A percentile compares a stretch with the other conserved stretches of the same genome.
phyloP scores from a whole-genome alignment of 352 stramenopile genomes.

The Phytophthora europaea region DNA sequence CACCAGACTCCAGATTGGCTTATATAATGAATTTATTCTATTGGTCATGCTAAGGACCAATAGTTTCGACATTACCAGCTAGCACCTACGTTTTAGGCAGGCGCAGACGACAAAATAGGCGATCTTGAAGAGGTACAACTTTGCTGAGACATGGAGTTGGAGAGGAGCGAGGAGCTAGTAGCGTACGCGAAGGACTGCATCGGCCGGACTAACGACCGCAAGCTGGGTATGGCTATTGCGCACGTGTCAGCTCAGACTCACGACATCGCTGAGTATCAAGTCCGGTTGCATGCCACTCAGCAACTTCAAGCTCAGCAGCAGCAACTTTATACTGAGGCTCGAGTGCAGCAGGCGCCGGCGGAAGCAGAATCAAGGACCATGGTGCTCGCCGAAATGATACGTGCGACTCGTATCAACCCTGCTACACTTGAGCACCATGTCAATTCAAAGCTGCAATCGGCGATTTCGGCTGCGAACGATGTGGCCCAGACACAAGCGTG shows the following conservation, averaged over 20 bases:
- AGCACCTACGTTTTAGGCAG: background rate
- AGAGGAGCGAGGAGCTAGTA: conserved; percentile 4
- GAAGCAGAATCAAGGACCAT: conserved; percentile 1
- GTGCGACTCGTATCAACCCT: background rate
- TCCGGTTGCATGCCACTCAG: background rate
- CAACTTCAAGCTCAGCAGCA: conserved; percentile 3
- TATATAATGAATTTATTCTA: background rate
- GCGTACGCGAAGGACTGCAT: background rate
- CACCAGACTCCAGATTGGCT: background rate
- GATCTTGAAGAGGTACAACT: background rate
- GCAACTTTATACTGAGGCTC: conserved; percentile 5
- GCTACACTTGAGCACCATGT: conserved; percentile 9
- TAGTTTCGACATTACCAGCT: background rate
- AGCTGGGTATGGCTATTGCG: conserved; percentile 1
- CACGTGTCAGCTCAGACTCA: conserved; percentile 9
- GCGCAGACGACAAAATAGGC: background rate
- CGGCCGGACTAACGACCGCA: background rate
- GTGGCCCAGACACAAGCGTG: conserved; percentile 6
- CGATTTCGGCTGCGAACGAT: conserved; percentile 7
- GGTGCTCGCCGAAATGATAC: conserved; percentile 10
- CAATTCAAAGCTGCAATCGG: conserved; percentile 8
- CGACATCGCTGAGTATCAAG: conserved; percentile 5
- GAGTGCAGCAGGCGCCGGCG: background rate
- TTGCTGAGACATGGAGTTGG: background rate
- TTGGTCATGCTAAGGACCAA: background rate